Evolutionary conservation across 495 filamentous ascomycete genomes (phyloP).

Genomic region (Aspergillus cristatus): DNA sequence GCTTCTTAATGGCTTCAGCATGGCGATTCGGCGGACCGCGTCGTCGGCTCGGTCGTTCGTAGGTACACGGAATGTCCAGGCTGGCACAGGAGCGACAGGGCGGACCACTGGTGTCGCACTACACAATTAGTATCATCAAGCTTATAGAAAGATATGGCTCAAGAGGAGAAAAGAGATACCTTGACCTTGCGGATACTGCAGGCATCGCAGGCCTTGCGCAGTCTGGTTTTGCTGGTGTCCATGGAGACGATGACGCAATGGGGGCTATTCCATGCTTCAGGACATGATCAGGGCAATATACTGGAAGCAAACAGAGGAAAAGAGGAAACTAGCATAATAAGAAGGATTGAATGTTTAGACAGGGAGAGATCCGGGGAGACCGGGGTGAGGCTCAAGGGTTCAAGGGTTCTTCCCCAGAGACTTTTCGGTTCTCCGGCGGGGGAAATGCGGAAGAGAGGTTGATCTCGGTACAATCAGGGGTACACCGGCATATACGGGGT

Average conservation of each 20-base stretch:
- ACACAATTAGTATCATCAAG: constrained; percentile 5
- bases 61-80: constrained; percentile 78
- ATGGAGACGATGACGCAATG: constrained; percentile 5
- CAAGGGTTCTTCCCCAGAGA: too few species aligned
- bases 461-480: too few species aligned
- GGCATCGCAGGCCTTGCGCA: constrained; percentile 76
- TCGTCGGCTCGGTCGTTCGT: constrained; percentile 64
- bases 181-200: constrained; percentile 83
- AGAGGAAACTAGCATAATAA: too few species aligned
- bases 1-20: constrained; percentile 70
- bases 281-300: background rate
- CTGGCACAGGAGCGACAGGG: constrained; percentile 73
- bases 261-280: constrained; percentile 16
- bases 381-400: too few species aligned
- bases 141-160: background rate
- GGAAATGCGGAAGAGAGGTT: too few species aligned
- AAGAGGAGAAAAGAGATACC: constrained; percentile 31
- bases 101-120: constrained; percentile 75
- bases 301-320: too few species aligned
- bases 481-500: too few species aligned
- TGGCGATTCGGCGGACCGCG: constrained; percentile 81
- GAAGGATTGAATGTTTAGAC: too few species aligned
- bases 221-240: constrained; percentile 33
- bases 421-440: too few species aligned
- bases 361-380: too few species aligned